Conservation (phyloP, 129 eudicot species). For the Gnaphalium uliginosum region DNA sequence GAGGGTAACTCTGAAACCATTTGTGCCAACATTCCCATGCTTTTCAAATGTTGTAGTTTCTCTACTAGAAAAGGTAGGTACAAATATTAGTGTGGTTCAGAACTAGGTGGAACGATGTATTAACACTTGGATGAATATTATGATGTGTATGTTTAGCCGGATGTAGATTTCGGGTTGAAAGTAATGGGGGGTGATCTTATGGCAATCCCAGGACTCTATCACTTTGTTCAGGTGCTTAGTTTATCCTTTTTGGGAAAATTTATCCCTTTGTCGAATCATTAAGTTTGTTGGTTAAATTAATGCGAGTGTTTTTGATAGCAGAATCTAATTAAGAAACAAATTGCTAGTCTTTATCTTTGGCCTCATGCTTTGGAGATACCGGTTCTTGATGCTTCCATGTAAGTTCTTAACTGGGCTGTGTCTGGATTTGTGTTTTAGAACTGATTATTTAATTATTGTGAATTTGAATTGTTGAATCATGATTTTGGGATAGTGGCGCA, state of each 20-base stretch:
- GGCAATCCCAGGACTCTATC: constrained; percentile 77
- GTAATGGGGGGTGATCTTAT: constrained; percentile 66
- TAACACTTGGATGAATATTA: constrained; percentile 12
- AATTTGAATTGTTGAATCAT: constrained; percentile 13
- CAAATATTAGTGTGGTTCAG: not conserved
- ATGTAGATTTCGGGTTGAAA: constrained; percentile 68
- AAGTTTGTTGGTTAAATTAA: constrained; percentile 23
- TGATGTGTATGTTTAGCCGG: constrained; percentile 66
- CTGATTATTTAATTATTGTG: not conserved
- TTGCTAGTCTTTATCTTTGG: constrained; percentile 65
- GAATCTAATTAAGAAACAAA: constrained; percentile 56
- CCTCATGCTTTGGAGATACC: constrained; percentile 61
- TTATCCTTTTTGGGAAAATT: not conserved
- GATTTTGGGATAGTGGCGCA: constrained; percentile 44
- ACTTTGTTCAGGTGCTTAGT: constrained; percentile 52
- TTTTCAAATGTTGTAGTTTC: constrained; percentile 54
- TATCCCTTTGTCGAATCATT: not conserved
- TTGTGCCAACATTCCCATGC: constrained; percentile 80
- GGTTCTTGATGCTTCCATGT: constrained; percentile 63
- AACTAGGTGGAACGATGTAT: constrained; percentile 3
- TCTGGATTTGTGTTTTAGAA: not conserved
- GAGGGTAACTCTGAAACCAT: constrained; percentile 56
- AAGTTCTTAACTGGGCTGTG: constrained; percentile 30
- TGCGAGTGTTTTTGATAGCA: constrained; percentile 36
- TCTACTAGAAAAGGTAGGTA: constrained; percentile 61